Evolutionary conservation across 352 stramenopile genomes (phyloP).

Genomic region (Globisporangium mamillatum): DNA sequence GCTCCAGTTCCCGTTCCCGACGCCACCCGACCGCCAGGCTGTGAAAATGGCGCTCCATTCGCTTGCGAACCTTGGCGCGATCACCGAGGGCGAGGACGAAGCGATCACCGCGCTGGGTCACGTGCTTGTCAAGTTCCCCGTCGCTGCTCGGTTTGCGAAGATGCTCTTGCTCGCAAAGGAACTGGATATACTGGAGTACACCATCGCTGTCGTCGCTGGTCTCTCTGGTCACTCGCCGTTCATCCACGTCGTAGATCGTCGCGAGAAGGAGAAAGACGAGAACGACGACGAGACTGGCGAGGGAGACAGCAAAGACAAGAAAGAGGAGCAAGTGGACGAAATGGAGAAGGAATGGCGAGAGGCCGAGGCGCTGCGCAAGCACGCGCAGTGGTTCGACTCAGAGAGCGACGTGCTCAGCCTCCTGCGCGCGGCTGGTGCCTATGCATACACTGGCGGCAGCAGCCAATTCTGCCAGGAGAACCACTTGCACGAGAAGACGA

Average conservation of each 20-base stretch:
- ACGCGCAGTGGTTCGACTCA: constrained; percentile 74
- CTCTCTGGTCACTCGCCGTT: constrained; percentile 78
- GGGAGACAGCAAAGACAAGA: constrained; percentile 23
- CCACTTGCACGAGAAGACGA: constrained; percentile 82
- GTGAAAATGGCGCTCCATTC: constrained; percentile 86
- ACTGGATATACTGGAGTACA: constrained; percentile 70
- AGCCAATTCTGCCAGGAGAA: constrained; percentile 71
- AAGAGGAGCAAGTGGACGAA: constrained; percentile 39
- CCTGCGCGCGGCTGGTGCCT: constrained; percentile 70
- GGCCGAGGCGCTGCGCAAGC: constrained; percentile 65
- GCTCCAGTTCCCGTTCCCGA: constrained; percentile 96
- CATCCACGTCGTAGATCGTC: constrained; percentile 54
- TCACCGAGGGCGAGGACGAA: constrained; percentile 54
- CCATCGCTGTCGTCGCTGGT: constrained; percentile 75
- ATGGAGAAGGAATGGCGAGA: constrained; percentile 75
- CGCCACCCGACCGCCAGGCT: constrained; percentile 85
- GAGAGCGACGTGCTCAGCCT: constrained; percentile 82
- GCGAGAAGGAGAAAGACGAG: constrained; percentile 43
- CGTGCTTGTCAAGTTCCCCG: constrained; percentile 83
- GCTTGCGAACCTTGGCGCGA: constrained; percentile 76
- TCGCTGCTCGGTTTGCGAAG: constrained; percentile 86
- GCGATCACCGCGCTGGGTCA: constrained; percentile 80
- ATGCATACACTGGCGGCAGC: constrained; percentile 66
- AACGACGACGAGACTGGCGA: constrained; percentile 21
- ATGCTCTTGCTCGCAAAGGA: constrained; percentile 86